Evolutionary conservation across 306 rosid species (phyloP).

Genomic region (Sindora glabra): DNA sequence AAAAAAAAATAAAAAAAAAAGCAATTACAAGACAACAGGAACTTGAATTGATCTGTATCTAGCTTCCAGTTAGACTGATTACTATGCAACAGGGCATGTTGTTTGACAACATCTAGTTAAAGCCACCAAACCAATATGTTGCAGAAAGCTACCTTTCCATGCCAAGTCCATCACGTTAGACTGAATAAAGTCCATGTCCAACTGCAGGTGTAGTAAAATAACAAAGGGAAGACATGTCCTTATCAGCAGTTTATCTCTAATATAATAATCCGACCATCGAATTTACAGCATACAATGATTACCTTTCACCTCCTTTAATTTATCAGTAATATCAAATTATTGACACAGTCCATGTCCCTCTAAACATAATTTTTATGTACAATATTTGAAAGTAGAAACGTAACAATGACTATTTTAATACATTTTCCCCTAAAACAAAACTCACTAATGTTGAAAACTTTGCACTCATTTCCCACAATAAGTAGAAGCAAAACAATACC

Average conservation of each 20-base stretch:
- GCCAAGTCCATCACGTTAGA: conserved; percentile 52
- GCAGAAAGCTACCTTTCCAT: conserved; percentile 57
- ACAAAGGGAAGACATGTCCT: conserved; percentile 20
- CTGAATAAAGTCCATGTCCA: conserved; percentile 71
- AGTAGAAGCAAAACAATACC: conserved; percentile 36
- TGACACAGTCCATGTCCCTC: not conserved
- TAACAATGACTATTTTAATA: not conserved
- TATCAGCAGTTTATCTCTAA: conserved; percentile 4
- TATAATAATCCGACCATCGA: conserved; percentile 6
- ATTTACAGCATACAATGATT: not conserved
- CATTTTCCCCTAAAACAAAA: not conserved
- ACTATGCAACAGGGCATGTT: not conserved
- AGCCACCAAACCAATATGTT: not conserved
- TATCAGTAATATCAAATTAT: not conserved
- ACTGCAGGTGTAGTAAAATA: conserved; percentile 46
- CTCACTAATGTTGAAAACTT: not conserved
- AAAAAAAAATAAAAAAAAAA: too few species aligned
- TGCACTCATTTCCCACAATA: conserved; percentile 1
- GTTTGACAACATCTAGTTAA: not conserved
- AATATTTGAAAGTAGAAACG: conserved; percentile 13
- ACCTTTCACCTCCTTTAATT: not conserved
- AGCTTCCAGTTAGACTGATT: not conserved
- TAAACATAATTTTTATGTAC: not conserved
- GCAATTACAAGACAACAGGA: not conserved
- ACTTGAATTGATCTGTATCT: not conserved